These are phyloP conservation scores for Filosporella fistucella DNA, from an alignment of 495 filamentous ascomycete species.

Conservation along the genomic window DNA sequence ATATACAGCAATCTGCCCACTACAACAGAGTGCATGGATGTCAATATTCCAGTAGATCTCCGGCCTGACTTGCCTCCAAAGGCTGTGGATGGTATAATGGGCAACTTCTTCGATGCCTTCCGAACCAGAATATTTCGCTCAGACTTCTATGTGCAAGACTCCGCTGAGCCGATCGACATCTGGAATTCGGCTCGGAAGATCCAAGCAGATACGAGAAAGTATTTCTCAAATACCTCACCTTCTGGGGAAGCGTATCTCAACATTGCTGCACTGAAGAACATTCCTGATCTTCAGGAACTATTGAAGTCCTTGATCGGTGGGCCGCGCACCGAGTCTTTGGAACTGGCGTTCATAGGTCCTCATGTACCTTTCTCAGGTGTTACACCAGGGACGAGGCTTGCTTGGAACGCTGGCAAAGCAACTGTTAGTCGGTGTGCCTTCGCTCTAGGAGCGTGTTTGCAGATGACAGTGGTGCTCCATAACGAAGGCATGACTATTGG, in stretches of 20 bases:
- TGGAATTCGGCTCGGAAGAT: conserved; percentile 4
- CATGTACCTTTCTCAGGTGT: background rate
- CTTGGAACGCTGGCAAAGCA: conserved; percentile 8
- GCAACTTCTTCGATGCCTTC: conserved; percentile 4
- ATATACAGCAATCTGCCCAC: conserved; percentile 6
- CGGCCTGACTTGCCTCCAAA: conserved; percentile 7
- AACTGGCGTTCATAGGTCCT: conserved; percentile 6
- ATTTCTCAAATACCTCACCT: conserved; percentile 9
- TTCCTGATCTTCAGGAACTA: conserved; percentile 1
- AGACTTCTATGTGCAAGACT: background rate
- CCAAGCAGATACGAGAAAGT: background rate
- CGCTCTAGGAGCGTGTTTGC: conserved; percentile 1
- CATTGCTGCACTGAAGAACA: conserved; percentile 1
- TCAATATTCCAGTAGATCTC: conserved; percentile 5
- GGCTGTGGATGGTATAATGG: conserved; percentile 2
- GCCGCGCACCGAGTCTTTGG: conserved; percentile 3
- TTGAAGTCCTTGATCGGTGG: background rate
- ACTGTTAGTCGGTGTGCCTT: conserved; percentile 9
- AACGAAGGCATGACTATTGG: conserved; percentile 7
- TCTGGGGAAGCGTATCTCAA: conserved; percentile 10
- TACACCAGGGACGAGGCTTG: background rate
- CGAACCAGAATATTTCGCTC: background rate
- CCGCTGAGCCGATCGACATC: background rate
- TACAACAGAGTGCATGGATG: background rate
- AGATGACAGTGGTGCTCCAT: background rate